Evolutionary conservation across 73 alveolate genomes (phyloP), one percentile per base, ranked within the genome.

Genomic region (Paramecium bursaria): DNA sequence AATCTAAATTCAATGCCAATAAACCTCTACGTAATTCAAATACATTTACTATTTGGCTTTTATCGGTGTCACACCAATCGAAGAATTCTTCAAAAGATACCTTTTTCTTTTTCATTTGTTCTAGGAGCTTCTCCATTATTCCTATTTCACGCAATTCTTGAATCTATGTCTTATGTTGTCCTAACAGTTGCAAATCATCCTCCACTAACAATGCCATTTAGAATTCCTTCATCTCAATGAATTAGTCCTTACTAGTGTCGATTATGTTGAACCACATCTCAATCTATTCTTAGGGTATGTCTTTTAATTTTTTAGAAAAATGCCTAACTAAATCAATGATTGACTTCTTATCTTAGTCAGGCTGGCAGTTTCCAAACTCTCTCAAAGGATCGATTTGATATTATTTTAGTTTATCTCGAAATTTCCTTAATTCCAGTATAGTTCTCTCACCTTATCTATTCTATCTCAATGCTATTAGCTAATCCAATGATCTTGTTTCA

Each of bases 371-470:
- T 39, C 44, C 33, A 42, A 25, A 67, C 14, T 39, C 44, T 57
- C 33, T 67, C 53, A 67, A 1, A 67, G 82, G 82, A 67, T 67
- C 82, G n/a, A 67, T 31, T 67, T 67, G 33, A 19, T 67, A 67
- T 67, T 67, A 15, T 27, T 47, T 2, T 67, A 67, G 44, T 2
- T 39, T 47, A 13, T 31, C 4, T 31, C 82, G 17, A 42, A 67
- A 67, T 42, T 67, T 33, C 15, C 82, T 67, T 47, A 67, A 25
- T 1, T 67, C 82, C 22, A 39, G 44, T 31, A 67, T 35, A 7
- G 44, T 42, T 3, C 55, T 44, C 10, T 39, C 22, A 3, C 82
- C 82, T 25, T 15, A 4, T 9, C 44, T 67, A 42, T 67, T 67
- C 10, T 67, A 35, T 67, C 82, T 67, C 5, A 35, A 25, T 1